These are phyloP conservation scores for Talaromyces liani DNA, from an alignment of 495 filamentous ascomycete species.

Conservation along the genomic window DNA sequence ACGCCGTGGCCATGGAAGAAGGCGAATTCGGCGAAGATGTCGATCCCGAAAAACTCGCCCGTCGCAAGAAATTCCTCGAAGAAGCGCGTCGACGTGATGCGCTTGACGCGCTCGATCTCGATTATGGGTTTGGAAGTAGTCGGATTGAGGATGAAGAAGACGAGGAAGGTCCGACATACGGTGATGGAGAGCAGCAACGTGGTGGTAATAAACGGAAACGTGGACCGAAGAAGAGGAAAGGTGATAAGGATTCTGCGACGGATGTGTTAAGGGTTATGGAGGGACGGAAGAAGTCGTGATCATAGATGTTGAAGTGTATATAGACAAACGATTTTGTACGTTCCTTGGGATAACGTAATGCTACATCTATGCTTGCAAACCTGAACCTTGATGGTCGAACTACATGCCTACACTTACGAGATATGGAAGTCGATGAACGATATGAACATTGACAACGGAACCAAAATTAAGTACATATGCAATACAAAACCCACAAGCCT, in stretches of 20 bases:
- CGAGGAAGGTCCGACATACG: slow-evolving; percentile 62
- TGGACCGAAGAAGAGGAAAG: slow-evolving; percentile 79
- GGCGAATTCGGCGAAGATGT: slow-evolving; percentile 39
- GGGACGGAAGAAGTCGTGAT: slow-evolving; percentile 43
- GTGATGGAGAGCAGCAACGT: slow-evolving; percentile 40
- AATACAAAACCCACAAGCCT: background rate
- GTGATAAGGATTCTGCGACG: slow-evolving; percentile 68
- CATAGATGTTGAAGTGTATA: background rate
- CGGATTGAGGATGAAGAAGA: slow-evolving; percentile 78
- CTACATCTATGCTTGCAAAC: background rate
- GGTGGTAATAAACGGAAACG: slow-evolving; percentile 64
- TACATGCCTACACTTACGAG: background rate
- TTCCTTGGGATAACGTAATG: background rate
- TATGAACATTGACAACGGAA: background rate
- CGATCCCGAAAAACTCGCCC: slow-evolving; percentile 48
- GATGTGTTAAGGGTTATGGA: slow-evolving; percentile 81
- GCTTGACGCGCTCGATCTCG: slow-evolving; percentile 85
- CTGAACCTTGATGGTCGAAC: background rate
- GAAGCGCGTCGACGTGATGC: slow-evolving; percentile 48
- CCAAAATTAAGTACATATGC: background rate
- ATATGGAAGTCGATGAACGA: background rate
- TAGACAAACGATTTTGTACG: background rate
- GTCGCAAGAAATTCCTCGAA: slow-evolving; percentile 67
- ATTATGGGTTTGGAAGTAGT: slow-evolving; percentile 86
- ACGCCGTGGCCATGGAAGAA: slow-evolving; percentile 24